Evolutionary conservation across 2,329 filamentous ascomycete species (phyloP).

Genomic region (Stagonosporopsis vannaccii): DNA sequence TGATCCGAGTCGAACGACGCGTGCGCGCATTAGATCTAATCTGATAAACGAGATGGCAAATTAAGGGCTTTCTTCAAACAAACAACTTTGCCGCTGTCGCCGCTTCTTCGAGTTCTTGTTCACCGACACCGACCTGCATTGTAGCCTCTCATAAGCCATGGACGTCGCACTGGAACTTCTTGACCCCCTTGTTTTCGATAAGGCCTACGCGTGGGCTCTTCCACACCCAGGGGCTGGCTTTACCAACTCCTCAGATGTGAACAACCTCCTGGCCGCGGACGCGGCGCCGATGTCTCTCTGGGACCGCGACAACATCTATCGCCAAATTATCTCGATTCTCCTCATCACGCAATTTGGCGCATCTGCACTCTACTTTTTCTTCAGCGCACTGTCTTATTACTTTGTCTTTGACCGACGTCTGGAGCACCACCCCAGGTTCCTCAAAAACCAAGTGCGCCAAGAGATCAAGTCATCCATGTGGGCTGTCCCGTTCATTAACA

Average conservation of each 20-base stretch:
- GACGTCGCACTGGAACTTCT: constrained; percentile 28
- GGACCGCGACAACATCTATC: constrained; percentile 31
- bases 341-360: constrained; percentile 26
- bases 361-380: constrained; percentile 24
- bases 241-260: constrained; percentile 18
- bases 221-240: constrained; percentile 18
- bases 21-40: constrained; percentile 16
- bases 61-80: constrained; percentile 13
- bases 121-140: constrained; percentile 12
- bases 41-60: constrained; percentile 24
- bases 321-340: constrained; percentile 24
- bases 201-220: constrained; percentile 25
- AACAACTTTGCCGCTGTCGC: constrained; percentile 17
- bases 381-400: constrained; percentile 28
- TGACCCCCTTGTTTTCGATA: constrained; percentile 27
- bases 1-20: constrained; percentile 18
- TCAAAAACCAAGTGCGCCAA: constrained; percentile 57
- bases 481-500: constrained; percentile 56
- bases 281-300: constrained; percentile 20
- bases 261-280: constrained; percentile 11
- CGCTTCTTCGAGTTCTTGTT: constrained; percentile 6
- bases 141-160: constrained; percentile 14
- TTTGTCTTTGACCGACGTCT: constrained; percentile 54
- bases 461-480: constrained; percentile 55
- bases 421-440: constrained; percentile 58